Percentiles rank a stretch among this genome's conserved stretches.
Conservation (phyloP, 768 basidiomycete species). For the Mycena latifolia region DNA sequence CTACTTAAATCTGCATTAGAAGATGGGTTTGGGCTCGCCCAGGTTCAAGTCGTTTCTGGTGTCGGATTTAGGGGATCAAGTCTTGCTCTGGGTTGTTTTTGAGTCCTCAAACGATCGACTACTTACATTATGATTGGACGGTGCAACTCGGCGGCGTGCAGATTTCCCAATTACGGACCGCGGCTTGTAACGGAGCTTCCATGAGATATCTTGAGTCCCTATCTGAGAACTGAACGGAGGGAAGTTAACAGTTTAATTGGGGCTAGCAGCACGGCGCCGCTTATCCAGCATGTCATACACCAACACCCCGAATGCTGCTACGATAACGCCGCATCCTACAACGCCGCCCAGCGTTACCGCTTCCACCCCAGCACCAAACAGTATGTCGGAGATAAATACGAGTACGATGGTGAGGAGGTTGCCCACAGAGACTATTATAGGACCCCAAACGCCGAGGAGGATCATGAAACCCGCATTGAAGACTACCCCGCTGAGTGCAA, state of each 20-base stretch:
- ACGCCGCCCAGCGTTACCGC: conserved; percentile 79
- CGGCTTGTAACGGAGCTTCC: too few relatives aligned
- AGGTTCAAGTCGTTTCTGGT: too few relatives aligned
- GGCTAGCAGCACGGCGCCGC: conserved; percentile 23
- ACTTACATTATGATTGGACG: too few relatives aligned
- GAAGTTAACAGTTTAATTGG: not conserved
- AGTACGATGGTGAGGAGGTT: conserved; percentile 96
- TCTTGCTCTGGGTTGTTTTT: too few relatives aligned
- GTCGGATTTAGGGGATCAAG: too few relatives aligned
- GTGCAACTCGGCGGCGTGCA: too few relatives aligned
- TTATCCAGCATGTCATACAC: conserved; percentile 74
- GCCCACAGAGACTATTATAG: conserved; percentile 89
- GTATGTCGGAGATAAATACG: conserved; percentile 82
- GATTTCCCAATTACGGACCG: too few relatives aligned
- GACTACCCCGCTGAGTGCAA: conserved; percentile 76
- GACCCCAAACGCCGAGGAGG: conserved; percentile 88
- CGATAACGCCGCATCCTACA: conserved; percentile 82
- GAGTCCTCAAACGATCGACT: too few relatives aligned
- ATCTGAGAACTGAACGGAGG: not conserved
- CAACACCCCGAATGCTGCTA: conserved; percentile 86
- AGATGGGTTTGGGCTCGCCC: too few relatives aligned
- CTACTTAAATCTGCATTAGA: too few relatives aligned
- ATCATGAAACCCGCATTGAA: conserved; percentile 94
- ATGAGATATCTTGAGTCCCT: too few relatives aligned
- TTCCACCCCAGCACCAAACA: conserved; percentile 74